phyloP scores from a whole-genome alignment of 192 early-diverging fungal species.

The Umbelopsis sp. region DNA sequence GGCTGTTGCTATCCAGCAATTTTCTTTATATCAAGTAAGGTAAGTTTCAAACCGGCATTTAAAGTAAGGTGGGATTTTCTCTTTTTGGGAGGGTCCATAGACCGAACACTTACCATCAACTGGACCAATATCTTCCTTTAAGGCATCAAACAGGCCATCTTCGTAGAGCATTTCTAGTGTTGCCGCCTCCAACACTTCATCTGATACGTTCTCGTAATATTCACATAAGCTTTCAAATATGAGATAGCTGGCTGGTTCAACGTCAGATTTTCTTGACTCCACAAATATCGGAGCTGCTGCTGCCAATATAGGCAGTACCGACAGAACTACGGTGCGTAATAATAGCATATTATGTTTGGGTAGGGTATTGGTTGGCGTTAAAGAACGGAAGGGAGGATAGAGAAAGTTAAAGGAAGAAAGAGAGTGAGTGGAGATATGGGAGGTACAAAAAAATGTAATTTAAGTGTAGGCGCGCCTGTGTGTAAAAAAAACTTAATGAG shows the following conservation, averaged over 20 bases:
- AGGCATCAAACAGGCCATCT: conserved; percentile 1
- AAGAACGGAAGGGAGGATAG: not conserved
- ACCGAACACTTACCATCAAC: conserved; percentile 1
- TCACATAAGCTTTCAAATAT: conserved; percentile 14
- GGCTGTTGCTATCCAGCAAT: not conserved
- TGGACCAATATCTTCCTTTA: not conserved
- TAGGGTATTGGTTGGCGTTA: too few species aligned
- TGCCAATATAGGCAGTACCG: not conserved
- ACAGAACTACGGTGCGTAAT: not conserved
- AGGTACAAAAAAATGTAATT: not conserved
- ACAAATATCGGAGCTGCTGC: conserved; percentile 9
- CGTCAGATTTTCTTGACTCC: not conserved
- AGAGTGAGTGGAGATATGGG: not conserved
- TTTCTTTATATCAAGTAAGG: not conserved
- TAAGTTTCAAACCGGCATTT: conserved; percentile 6
- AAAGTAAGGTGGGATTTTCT: too few species aligned
- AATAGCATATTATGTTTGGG: not conserved
- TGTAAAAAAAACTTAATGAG: too few species aligned
- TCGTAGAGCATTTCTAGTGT: conserved; percentile 4
- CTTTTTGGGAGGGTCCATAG: not conserved
- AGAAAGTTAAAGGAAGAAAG: not conserved
- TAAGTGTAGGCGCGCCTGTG: too few species aligned
- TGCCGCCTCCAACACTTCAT: conserved; percentile 2
- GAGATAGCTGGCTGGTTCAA: conserved; percentile 1
- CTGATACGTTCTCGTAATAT: conserved; percentile 10